Base-by-base conservation (phyloP, 2,329 filamentous ascomycete genomes). In the Pyrenophora graminea region DNA sequence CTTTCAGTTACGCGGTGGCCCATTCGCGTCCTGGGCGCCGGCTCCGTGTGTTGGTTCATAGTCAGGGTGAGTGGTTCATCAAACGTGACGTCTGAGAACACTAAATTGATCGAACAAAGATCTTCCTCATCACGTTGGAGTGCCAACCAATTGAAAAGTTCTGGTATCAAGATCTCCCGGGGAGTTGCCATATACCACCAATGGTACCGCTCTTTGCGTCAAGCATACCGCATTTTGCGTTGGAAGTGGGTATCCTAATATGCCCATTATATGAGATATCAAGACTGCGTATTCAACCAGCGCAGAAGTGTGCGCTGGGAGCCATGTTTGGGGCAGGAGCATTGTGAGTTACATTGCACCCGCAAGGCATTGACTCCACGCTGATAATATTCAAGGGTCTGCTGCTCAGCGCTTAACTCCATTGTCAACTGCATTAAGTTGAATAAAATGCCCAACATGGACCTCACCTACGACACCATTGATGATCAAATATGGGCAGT, bases 401-500 rank as follows among this genome's bases (percentile, higher is more conserved):
- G 63, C 36, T 31, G 41, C 17, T 64, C 59, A 38, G 63, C 58
- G 5, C 42, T 64, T 19, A 53, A 55, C 39, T 59, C 55, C 2
- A 61, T 65, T 3, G 23, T 62, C 10, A 52, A 64, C 25, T 64
- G 59, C 4, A 41, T 57, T 2, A 34, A 45, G 3, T 48, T 65
- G 6, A 47, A 58, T 9, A 56, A 42, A 45, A 57, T 56, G 25
- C 27, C 33, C 4, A 31, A 54, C 19, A 46, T 39, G 9, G 62
- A 64, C n/a, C 51, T 65, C 7, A 64, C 61, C 5, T 65, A 51
- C 52, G 56, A 65, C 39, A 58, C 51, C 3, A 42, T 64, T 17
- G 49, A 62, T 19, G 58, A 63, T 38, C 59, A 62, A 36, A 64
- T 64, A n/a, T 63, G 61, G 58, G 59, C 59, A 9, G 63, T 64